Conservation (phyloP, 1,139 yeast species). For the Zygotorulaspora mrakii region DNA sequence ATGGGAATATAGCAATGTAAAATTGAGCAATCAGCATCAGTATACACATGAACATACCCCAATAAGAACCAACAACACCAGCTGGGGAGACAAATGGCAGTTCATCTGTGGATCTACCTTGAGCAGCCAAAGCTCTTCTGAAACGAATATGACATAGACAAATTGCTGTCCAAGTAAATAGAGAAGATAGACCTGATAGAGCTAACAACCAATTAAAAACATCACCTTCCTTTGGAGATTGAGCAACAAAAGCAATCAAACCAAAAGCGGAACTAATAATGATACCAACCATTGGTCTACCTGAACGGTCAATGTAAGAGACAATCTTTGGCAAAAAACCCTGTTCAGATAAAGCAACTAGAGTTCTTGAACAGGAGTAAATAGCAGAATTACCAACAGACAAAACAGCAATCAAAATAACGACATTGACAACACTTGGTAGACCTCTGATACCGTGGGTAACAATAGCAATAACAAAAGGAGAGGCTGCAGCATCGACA, state of each 20-base stretch:
- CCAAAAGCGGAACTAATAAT: conserved; percentile 47
- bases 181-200: conserved; percentile 74
- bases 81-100: conserved; percentile 64
- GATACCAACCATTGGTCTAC: conserved; percentile 57
- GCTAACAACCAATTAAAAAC: conserved; percentile 81
- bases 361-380: conserved; percentile 38
- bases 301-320: conserved; percentile 50
- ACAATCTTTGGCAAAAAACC: conserved; percentile 49
- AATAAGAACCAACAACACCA: conserved; percentile 66
- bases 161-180: conserved; percentile 83
- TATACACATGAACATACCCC: conserved; percentile 59
- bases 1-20: conserved; percentile 27
- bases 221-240: conserved; percentile 55
- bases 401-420: conserved; percentile 43
- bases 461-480: conserved; percentile 66
- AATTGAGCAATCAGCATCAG: conserved; percentile 66
- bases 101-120: conserved; percentile 63
- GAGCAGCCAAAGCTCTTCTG: conserved; percentile 63
- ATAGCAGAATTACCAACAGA: conserved; percentile 34
- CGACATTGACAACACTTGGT: conserved; percentile 47
- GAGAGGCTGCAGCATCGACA: conserved; percentile 51
- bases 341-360: conserved; percentile 40
- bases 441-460: conserved; percentile 60
- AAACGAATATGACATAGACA: conserved; percentile 72
- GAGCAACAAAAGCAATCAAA: conserved; percentile 47